Evolutionary conservation across 2,329 filamentous ascomycete genomes (phyloP), one percentile per base, ranked within the genome.

Genomic region (Lithohypha guttulata): DNA sequence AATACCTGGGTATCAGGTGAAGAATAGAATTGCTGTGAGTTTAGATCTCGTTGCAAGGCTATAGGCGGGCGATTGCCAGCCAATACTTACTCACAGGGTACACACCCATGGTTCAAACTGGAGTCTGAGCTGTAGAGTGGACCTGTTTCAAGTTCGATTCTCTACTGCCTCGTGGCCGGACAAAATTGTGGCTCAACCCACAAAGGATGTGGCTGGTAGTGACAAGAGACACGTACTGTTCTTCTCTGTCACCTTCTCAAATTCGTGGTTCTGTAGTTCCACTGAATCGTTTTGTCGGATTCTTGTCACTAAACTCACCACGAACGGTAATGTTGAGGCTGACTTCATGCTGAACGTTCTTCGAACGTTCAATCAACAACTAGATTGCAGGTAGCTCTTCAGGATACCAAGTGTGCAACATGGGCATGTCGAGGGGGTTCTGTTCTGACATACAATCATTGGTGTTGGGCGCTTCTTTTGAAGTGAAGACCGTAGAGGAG

Each of bases 131-230:
- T 33, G 27, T 33, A 29, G 37, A 41, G 44, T 35, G 33, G 33
- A 26, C 6, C 3, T 14, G 48, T 50, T 50, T 50, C 48, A 50
- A 31, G 17, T 3, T 30, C 10, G n/a, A n/a, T n/a, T n/a, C n/a
- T n/a, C 21, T n/a, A 30, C 15, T 14, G 26, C 35, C 35, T 30
- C 23, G 34, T 37, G 13, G 26, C 26, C 26, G 11, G n/a, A 4
- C 26, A 15, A 34, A 21, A 13, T 5, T 17, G 31, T 34, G 31
- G 31, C 31, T 34, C 31, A 8, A 7, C 19, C 7, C 23, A 20
- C n/a, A 19, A 37, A 33, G 33, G 28, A 11, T 31, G 40, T 34
- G 19, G 25, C 32, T 39, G 42, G 18, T 3, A 21, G 41, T 32
- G n/a, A n/a, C n/a, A n/a, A n/a, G n/a, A n/a, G n/a, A n/a, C n/a